A percentile compares a stretch with the other conserved stretches of the same genome.
These are phyloP conservation scores for Apiotrichum mycotoxinovorans DNA, from an alignment of 1,284 basidiomycete species.

Conservation along the genomic window DNA sequence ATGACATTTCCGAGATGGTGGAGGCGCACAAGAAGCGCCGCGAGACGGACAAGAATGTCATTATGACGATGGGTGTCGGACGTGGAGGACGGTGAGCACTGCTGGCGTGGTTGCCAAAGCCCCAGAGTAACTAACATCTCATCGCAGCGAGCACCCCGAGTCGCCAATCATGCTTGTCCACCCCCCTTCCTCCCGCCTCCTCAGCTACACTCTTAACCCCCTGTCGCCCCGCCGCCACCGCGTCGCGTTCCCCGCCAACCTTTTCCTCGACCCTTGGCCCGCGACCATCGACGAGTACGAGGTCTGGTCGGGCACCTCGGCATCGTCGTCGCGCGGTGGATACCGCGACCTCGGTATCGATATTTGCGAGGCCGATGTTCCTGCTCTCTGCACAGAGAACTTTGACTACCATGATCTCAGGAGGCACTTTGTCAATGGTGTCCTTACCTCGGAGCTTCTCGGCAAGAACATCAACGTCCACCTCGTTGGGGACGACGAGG, in stretches of 20 bases:
- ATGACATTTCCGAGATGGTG: conserved; percentile 84
- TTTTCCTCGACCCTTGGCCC: conserved; percentile 56
- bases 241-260: conserved; percentile 42
- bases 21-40: conserved; percentile 82
- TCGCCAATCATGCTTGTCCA: conserved; percentile 50
- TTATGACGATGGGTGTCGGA: conserved; percentile 88
- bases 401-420: conserved; percentile 95
- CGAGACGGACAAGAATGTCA: conserved; percentile 81
- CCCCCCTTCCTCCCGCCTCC: conserved; percentile 43
- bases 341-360: conserved; percentile 52
- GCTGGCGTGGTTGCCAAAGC: too few species aligned
- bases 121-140: conserved; percentile 16
- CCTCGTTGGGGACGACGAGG: conserved; percentile 58
- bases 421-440: conserved; percentile 91
- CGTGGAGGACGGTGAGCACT: conserved; percentile 36
- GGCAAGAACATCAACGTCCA: conserved; percentile 93
- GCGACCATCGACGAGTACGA: conserved; percentile 61
- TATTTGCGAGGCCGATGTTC: conserved; percentile 59
- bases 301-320: conserved; percentile 66
- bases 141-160: conserved; percentile 42
- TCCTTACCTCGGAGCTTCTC: conserved; percentile 89
- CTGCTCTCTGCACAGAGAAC: conserved; percentile 96
- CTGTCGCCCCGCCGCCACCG: conserved; percentile 39
- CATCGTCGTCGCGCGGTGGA: conserved; percentile 29
- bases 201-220: conserved; percentile 46